Evolutionary conservation across 495 filamentous ascomycete species (phyloP).

Genomic region (Staphylotrichum tortipilum): DNA sequence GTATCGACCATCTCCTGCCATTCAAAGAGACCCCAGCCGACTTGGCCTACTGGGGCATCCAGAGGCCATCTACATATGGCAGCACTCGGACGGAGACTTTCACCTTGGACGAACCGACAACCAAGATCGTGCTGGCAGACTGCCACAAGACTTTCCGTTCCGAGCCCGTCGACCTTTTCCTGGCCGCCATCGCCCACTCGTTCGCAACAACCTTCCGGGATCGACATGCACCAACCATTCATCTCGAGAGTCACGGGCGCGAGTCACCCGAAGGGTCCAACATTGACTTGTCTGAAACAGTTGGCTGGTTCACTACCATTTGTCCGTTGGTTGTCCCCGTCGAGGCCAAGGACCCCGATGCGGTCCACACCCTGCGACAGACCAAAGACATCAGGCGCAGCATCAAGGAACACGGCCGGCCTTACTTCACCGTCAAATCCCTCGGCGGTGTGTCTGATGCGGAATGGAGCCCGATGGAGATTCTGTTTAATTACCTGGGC

Average conservation of each 20-base stretch:
- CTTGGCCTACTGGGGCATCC: slow-evolving; percentile 21
- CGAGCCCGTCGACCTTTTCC: slow-evolving; percentile 26
- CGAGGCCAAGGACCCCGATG: slow-evolving; percentile 1
- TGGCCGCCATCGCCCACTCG: slow-evolving; percentile 22
- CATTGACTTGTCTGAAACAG: slow-evolving; percentile 50
- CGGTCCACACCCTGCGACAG: slow-evolving; percentile 12
- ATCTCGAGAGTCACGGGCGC: slow-evolving; percentile 46
- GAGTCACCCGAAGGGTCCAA: slow-evolving; percentile 39
- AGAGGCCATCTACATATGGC: slow-evolving; percentile 18
- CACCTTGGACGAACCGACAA: slow-evolving; percentile 17
- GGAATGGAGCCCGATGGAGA: slow-evolving; percentile 38
- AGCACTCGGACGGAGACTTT: slow-evolving; percentile 11
- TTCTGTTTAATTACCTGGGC: slow-evolving; percentile 49
- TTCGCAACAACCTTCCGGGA: slow-evolving; percentile 31
- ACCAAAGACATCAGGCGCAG: slow-evolving; percentile 20
- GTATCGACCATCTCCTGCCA: slow-evolving; percentile 4
- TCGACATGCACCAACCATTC: slow-evolving; percentile 37
- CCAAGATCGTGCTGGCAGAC: slow-evolving; percentile 13
- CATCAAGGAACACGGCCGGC: slow-evolving; percentile 17
- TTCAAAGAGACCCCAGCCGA: slow-evolving; percentile 13
- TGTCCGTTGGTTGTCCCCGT: slow-evolving; percentile 35
- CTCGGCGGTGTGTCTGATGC: slow-evolving; percentile 26
- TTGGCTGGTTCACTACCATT: slow-evolving; percentile 56
- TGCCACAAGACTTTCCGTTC: slow-evolving; percentile 23
- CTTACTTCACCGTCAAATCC: slow-evolving; percentile 29